phyloP scores from a whole-genome alignment of 1,139 yeast species.

The Kluyveromyces sp. region DNA sequence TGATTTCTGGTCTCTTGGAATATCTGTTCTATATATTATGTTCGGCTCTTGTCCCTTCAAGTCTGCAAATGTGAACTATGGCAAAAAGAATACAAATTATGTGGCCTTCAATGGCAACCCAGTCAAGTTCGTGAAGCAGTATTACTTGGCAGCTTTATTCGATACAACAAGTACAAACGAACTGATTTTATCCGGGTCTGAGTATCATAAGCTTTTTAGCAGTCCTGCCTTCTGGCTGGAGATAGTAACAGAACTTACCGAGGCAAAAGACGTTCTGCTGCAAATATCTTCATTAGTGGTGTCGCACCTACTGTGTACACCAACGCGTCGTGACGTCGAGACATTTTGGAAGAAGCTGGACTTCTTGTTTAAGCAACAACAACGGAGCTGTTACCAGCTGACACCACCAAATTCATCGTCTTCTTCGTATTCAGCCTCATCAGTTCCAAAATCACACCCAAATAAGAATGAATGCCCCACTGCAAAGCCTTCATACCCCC shows the following conservation, averaged over 20 bases:
- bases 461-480: neutral
- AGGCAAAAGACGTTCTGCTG: neutral
- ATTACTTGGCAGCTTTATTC: slow-evolving; percentile 11
- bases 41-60: slow-evolving; percentile 83
- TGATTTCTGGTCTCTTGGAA: slow-evolving; percentile 89
- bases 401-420: neutral
- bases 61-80: slow-evolving; percentile 39
- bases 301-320: neutral
- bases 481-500: neutral
- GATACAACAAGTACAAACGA: neutral
- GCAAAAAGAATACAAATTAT: slow-evolving; percentile 18
- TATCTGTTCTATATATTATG: slow-evolving; percentile 68
- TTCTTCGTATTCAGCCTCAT: neutral
- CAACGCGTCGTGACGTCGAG: neutral
- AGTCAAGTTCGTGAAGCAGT: slow-evolving; percentile 21
- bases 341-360: neutral
- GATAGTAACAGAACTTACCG: neutral
- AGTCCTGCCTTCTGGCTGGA: slow-evolving; percentile 3
- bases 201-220: neutral
- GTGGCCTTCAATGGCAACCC: slow-evolving; percentile 20
- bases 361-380: neutral
- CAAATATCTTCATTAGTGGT: neutral
- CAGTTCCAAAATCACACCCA: neutral
- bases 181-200: neutral
- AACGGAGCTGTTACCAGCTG: neutral